Percentiles rank a stretch among this genome's conserved stretches.
Conservation (phyloP, 2,329 filamentous ascomycete genomes). For the Coleophoma eucalyptorum region DNA sequence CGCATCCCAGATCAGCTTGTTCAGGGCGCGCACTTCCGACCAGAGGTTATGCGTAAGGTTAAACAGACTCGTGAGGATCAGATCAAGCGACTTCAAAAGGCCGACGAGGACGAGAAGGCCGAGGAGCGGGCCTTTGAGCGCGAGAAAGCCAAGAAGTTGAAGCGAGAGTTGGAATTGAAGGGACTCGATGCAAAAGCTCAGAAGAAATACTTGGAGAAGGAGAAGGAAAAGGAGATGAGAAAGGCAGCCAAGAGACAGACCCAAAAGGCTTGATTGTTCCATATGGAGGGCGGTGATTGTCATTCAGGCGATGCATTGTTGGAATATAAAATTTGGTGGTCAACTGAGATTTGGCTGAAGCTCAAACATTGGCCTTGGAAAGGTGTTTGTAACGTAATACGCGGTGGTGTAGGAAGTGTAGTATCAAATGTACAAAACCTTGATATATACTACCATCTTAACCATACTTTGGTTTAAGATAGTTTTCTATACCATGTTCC, state of each 20-base stretch:
- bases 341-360: no score
- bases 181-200: slow-evolving; percentile 77
- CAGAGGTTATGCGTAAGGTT: slow-evolving; percentile 85
- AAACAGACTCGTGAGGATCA: slow-evolving; percentile 75
- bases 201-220: slow-evolving; percentile 80
- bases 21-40: slow-evolving; percentile 75
- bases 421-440: no score
- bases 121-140: slow-evolving; percentile 71
- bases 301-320: no score
- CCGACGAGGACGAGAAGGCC: slow-evolving; percentile 74
- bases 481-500: no score
- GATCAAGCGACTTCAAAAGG: slow-evolving; percentile 73
- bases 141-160: slow-evolving; percentile 78
- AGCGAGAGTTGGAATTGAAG: slow-evolving; percentile 80
- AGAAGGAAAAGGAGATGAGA: slow-evolving; percentile 68
- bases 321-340: no score
- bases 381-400: no score
- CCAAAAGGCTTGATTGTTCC: slow-evolving; percentile 26
- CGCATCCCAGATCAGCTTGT: slow-evolving; percentile 82
- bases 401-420: no score
- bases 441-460: no score
- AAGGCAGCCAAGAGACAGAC: slow-evolving; percentile 62
- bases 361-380: no score
- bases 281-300: no score
- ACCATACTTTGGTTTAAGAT: no score